Base-by-base conservation (phyloP, 1,284 basidiomycete genomes). In the Flammula alnicola region DNA sequence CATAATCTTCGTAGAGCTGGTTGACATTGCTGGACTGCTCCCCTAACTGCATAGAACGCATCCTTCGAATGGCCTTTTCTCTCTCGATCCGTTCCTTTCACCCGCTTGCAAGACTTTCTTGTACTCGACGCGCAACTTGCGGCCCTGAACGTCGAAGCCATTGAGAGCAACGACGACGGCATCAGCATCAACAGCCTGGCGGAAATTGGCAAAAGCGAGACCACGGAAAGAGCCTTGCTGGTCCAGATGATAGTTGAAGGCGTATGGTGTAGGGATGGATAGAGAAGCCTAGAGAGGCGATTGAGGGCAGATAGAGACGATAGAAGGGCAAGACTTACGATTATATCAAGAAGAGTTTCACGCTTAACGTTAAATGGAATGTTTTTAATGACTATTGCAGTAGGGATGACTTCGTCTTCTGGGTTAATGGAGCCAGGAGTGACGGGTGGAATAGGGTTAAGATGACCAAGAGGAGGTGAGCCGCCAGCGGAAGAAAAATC, bases 301-400 rank as follows among this genome's bases (percentile, higher is more conserved):
- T 58, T 37, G 54, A n/a, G 40, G 54, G 43, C 44, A 47, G 41
- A 16, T 25, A 51, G 44, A 33, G 11, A 31, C 49, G 19, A 23
- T 26, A 30, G 42, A 51, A 57, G 47, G n/a, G n/a, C n/a, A n/a
- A 42, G 41, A 81, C 88, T 58, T 58, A 95, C 93, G 70, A 99
- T 99, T 68, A 98, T 95, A 74, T 91, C 88, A 62, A 99, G 85
- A 54, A 99, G 81, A 50, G 94, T 94, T 74, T 99, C 95, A 65
- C 91, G 87, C 74, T 95, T 93, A 61, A 98, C 93, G 63, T 94
- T 95, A 78, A 99, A 98, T 52, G 95, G 96, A 73, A 98, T 99
- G 79, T 98, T 98, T 83, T 99, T 99, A 74, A 99, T 97, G 65
- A 99, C 96, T 64, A 99, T 98, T 47, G 97, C 96, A 12, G 96